phyloP scores from a whole-genome alignment of 2,329 filamentous ascomycete species.

The Diaporthe citri region DNA sequence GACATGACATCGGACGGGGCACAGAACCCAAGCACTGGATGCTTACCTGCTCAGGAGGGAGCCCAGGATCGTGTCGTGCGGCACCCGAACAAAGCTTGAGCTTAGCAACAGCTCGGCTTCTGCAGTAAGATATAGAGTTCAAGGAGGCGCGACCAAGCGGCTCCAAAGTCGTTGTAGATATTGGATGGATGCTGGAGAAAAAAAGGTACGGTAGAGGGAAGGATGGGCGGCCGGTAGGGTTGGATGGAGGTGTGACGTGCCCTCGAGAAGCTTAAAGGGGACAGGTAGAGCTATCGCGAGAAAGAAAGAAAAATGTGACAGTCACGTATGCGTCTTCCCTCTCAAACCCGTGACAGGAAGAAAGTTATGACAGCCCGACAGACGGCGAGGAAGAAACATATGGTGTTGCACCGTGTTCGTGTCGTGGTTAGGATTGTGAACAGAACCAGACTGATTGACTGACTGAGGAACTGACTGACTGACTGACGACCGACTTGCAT shows the following conservation, averaged over 20 bases:
- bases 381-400: neutral
- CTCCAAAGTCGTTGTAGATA: conserved; percentile 28
- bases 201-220: neutral
- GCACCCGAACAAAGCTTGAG: conserved; percentile 15
- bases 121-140: conserved; percentile 18
- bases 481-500: conserved; percentile 15
- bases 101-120: neutral
- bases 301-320: neutral
- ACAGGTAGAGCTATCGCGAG: neutral
- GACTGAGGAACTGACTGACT: neutral
- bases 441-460: neutral
- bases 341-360: conserved; percentile 10
- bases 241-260: conserved; percentile 12
- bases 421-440: neutral
- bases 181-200: conserved; percentile 12
- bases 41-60: conserved; percentile 28
- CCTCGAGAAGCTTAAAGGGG: conserved; percentile 1
- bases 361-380: conserved; percentile 6
- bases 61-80: neutral
- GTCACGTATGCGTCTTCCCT: neutral
- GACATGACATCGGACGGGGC: conserved; percentile 6
- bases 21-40: neutral
- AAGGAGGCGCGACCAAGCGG: conserved; percentile 16
- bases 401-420: conserved; percentile 13
- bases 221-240: conserved; percentile 7